Conservation (phyloP, 2,329 filamentous ascomycete species). For the Calonectria montana region DNA sequence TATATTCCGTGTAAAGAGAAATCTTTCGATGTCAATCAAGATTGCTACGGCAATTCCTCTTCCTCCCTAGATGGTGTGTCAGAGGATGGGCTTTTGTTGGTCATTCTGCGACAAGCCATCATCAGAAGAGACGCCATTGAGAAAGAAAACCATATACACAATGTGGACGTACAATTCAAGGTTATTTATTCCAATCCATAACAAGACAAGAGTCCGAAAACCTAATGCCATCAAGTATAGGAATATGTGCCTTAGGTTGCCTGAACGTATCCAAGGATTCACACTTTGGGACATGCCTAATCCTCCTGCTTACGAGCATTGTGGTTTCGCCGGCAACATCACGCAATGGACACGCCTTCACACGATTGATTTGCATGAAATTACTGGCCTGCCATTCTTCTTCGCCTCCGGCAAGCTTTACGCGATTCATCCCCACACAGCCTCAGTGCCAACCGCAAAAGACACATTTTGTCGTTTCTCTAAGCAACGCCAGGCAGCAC, state of each 20-base stretch:
- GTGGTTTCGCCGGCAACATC: background rate
- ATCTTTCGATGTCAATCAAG: constrained; percentile 35
- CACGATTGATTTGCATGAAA: background rate
- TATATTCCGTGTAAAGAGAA: constrained; percentile 44
- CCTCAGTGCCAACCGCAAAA: background rate
- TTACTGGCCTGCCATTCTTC: constrained; percentile 10
- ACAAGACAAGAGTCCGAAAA: background rate
- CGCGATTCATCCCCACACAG: constrained; percentile 7
- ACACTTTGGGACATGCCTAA: constrained; percentile 17
- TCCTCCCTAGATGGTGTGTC: background rate
- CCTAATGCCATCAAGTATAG: background rate
- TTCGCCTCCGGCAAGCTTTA: background rate
- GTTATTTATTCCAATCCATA: background rate
- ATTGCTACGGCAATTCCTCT: background rate
- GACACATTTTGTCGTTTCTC: background rate
- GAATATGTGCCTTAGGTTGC: background rate
- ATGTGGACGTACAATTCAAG: background rate
- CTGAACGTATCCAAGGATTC: background rate
- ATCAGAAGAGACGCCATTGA: constrained; percentile 36
- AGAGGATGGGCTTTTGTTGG: constrained; percentile 31
- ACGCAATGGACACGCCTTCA: background rate
- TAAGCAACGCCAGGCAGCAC: background rate
- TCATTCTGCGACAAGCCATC: constrained; percentile 37
- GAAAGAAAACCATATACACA: background rate
- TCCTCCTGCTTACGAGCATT: constrained; percentile 11